Conservation (phyloP, 2,329 filamentous ascomycete genomes). For the Colletotrichum tanaceti region DNA sequence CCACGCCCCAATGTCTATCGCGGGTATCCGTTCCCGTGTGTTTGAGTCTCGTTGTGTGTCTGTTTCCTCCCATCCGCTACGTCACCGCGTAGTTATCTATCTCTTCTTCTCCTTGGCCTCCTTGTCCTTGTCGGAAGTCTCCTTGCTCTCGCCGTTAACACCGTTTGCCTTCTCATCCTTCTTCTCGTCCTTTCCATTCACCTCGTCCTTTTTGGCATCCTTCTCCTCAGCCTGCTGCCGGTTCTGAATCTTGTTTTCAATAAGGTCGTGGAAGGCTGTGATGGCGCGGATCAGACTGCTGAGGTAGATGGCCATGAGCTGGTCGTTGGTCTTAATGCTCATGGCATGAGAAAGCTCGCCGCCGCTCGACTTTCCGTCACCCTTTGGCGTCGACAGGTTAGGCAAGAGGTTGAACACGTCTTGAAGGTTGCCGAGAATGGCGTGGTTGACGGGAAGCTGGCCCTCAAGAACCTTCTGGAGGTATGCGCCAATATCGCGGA, state of each 20-base stretch:
- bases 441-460: conserved; percentile 94
- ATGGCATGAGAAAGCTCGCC: conserved; percentile 94
- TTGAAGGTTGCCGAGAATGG: conserved; percentile 97
- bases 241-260: conserved; percentile 99
- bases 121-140: conserved; percentile 58
- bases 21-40: conserved; percentile 37
- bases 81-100: conserved; percentile 40
- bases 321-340: conserved; percentile 99
- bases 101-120: conserved; percentile 66
- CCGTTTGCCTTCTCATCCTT: conserved; percentile 61
- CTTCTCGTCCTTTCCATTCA: conserved; percentile 69
- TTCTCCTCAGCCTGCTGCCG: conserved; percentile 96
- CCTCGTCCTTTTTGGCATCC: conserved; percentile 83
- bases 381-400: conserved; percentile 88
- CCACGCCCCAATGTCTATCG: conserved; percentile 38
- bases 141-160: conserved; percentile 61
- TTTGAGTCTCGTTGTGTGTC: conserved; percentile 16
- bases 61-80: conserved; percentile 12
- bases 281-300: conserved; percentile 97
- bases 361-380: conserved; percentile 71
- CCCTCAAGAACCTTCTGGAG: conserved; percentile 95
- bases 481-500: conserved; percentile 95
- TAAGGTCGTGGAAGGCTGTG: conserved; percentile 98
- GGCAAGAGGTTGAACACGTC: conserved; percentile 99
- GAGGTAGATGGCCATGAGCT: conserved; percentile 98